Base-by-base conservation (phyloP, 2,329 filamentous ascomycete genomes). In the Fusarium papillatum region DNA sequence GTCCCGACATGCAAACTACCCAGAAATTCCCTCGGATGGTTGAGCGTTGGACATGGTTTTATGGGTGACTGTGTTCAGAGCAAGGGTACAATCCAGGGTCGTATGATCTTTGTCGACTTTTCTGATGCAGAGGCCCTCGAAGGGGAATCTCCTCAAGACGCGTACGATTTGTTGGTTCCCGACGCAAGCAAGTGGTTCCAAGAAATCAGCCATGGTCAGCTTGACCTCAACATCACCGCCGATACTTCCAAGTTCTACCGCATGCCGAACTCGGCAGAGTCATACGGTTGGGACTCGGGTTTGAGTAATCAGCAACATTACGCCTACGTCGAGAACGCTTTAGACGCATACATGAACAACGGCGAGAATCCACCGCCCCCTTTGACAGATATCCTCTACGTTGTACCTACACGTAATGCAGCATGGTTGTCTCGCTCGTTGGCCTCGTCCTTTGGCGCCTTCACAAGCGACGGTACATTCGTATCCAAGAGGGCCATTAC, bases 31-130 rank as follows among this genome's bases (percentile, higher is more conserved):
- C 14, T 48, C 16, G 43, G 16, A 38, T 64, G 61, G 61, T 34
- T 50, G 46, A 57, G 63, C 34, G 48, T 66, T 57, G 63, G 63
- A 19, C 36, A 39, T 39, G 63, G 48, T 19, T 57, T 38, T n/a
- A 36, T 38, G 46, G 22, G 72, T 13, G 76, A 82, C 66, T 85
- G 82, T 66, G 81, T 81, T 3, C 78, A 83, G 1, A 81, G 80
- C 64, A 79, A 74, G 1, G 83, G 83, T 11, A 79, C 78, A 0
- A 72, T 84, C 2, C 74, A 66, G 13, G 82, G 78, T 19, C 80
- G 77, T 66, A 84, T 85, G 83, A 76, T 85, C 38, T 85, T 85
- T 68, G 77, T 85, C 64, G 83, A 85, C 74, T 85, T 84, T 61
- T 67, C 75, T 2, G 83, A 84, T 13, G 48, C 66, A 5, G 75